These are phyloP conservation scores for Scedosporium minutisporum DNA, from an alignment of 2,329 filamentous ascomycete species.

Conservation along the genomic window DNA sequence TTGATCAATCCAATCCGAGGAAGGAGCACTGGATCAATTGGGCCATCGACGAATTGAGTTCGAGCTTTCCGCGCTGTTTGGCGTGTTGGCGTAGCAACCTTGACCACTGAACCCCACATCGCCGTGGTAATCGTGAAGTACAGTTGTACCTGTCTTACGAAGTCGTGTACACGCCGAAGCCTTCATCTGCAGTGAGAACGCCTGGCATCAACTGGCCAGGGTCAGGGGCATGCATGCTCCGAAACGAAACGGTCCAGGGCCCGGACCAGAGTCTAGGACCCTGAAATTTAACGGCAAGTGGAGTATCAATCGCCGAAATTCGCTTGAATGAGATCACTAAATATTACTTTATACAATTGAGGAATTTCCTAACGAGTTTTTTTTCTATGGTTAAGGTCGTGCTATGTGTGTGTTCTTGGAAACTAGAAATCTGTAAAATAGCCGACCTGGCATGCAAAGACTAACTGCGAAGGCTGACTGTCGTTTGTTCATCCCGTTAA, in stretches of 20 bases:
- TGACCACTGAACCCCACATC: not conserved
- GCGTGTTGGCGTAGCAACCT: conserved; percentile 3
- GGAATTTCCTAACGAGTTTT: too few species aligned
- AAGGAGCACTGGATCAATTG: not conserved
- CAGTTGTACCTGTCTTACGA: not conserved
- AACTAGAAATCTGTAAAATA: too few species aligned
- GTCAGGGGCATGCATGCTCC: not conserved
- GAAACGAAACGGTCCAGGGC: not conserved
- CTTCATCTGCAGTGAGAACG: too few species aligned
- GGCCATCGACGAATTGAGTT: too few species aligned
- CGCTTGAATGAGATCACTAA: not conserved
- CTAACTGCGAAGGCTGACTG: too few species aligned
- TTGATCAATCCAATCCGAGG: not conserved
- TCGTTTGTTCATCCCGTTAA: too few species aligned
- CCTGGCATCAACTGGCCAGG: not conserved
- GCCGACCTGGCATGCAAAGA: too few species aligned
- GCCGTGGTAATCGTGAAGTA: too few species aligned
- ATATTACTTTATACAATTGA: too few species aligned
- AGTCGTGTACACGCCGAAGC: too few species aligned
- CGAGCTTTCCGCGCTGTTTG: not conserved
- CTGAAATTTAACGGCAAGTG: not conserved
- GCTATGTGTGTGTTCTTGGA: too few species aligned
- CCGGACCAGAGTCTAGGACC: not conserved
- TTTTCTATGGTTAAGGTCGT: too few species aligned
- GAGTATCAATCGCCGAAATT: not conserved